phyloP scores from a whole-genome alignment of 129 eudicot genomes.

The Apium graveolens region DNA sequence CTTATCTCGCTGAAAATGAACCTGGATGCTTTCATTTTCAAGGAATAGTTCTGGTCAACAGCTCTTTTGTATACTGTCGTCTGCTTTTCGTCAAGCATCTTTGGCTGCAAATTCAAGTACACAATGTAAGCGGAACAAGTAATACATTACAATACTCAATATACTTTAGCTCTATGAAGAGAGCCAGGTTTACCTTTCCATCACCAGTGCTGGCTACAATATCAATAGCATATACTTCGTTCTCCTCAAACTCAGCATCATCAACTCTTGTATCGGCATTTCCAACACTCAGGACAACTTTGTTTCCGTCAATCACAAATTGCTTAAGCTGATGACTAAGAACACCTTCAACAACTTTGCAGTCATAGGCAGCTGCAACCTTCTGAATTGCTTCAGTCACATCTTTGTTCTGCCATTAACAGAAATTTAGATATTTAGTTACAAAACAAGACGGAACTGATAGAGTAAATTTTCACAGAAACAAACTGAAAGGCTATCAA shows the following conservation, averaged over 20 bases:
- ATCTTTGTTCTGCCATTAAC: conserved; percentile 57
- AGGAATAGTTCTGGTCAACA: conserved; percentile 77
- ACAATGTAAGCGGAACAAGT: background rate
- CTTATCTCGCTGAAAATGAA: conserved; percentile 81
- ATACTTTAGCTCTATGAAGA: background rate
- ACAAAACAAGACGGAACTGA: background rate
- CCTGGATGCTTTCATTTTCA: conserved; percentile 92
- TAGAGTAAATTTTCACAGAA: background rate
- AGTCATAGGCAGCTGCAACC: conserved; percentile 84
- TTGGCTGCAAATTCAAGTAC: conserved; percentile 47
- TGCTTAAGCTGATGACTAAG: conserved; percentile 90
- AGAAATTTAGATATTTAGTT: background rate
- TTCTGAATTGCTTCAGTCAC: conserved; percentile 87
- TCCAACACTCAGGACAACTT: conserved; percentile 71
- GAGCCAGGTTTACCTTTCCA: conserved; percentile 48
- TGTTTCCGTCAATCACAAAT: conserved; percentile 93
- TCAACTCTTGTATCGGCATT: conserved; percentile 85
- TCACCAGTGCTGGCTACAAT: conserved; percentile 95
- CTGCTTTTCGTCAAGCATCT: conserved; percentile 85
- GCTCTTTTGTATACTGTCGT: conserved; percentile 91
- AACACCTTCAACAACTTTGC: conserved; percentile 93
- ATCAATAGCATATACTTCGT: conserved; percentile 82
- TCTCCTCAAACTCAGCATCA: conserved; percentile 91
- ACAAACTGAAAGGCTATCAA: background rate
- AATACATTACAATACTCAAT: background rate